Evolutionary conservation across 345 rosid genomes (phyloP), one percentile per base, ranked within the genome.

Genomic region (Xanthoceras sorbifolium): DNA sequence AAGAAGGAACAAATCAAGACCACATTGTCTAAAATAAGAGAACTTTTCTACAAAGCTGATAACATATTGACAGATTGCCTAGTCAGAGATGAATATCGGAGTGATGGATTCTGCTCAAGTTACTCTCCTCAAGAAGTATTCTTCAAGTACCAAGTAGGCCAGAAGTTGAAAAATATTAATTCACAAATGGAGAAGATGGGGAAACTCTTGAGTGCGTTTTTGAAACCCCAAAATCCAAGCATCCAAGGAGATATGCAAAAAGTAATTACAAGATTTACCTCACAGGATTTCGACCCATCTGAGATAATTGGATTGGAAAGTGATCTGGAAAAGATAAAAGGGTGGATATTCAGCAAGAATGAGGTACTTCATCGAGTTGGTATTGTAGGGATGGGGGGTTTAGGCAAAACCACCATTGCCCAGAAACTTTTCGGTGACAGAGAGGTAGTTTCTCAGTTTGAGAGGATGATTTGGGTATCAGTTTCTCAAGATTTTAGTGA

Each of bases 331-430:
- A 76, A 82, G 73, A 73, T 79, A 4, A 82, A 79, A 64, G 64
- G 38, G 10, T 82, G 85, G 82, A 62, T 76, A 31, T 46, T 79
- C 28, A 26, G 66, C 10, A 40, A 42, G 3, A 1, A 22, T 29
- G 67, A 66, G 26, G 44, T 9, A 18, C 44, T 26, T 60, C 64
- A 64, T 11, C 52, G 67, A 26, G 54, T 78, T 48, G 85, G 79
- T n/a, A 73, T 82, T 59, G 82, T 75, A 52, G 85, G 85, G 31
- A 79, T 82, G 85, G 82, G 85, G 14, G 85, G 85, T 5, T n/a
- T 82, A 11, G 85, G 85, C 0, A 82, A 82, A 65, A 82, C 85
- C 34, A 82, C 85, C 2, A 60, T 76, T 12, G 82, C 78, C n/a
- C 76, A 67, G 61, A 76, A 79, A 69, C 31, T 79, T 46, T 79